Conservation (phyloP, 2,329 filamentous ascomycete genomes). For the Biscogniauxia sp. region DNA sequence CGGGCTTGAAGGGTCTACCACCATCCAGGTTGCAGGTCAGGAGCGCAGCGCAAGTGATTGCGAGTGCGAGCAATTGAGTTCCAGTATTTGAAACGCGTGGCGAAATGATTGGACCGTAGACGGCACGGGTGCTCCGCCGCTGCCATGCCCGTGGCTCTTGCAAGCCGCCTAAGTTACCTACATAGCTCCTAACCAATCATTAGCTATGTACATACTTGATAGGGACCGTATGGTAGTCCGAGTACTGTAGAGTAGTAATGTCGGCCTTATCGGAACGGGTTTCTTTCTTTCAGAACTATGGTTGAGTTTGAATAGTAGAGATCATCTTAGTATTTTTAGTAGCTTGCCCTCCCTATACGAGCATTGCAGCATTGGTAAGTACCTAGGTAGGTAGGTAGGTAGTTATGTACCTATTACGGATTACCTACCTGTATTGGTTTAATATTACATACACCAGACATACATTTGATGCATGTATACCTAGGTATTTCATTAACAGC, state of each 20-base stretch:
- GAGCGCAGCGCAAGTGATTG: conserved; percentile 2
- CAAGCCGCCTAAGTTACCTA: no score
- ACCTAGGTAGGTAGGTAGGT: neutral
- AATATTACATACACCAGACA: no score
- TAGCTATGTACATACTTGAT: neutral
- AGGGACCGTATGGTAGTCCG: neutral
- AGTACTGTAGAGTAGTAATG: neutral
- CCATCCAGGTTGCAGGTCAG: no score
- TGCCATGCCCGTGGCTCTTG: neutral
- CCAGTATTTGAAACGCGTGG: conserved; percentile 13
- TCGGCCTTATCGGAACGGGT: neutral
- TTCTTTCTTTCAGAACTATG: no score
- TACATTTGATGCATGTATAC: no score
- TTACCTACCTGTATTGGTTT: no score
- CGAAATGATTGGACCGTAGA: conserved; percentile 17
- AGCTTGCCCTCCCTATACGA: no score
- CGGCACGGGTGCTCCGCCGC: neutral
- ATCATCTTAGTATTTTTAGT: neutral
- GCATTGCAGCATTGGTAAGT: neutral
- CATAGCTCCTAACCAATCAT: no score
- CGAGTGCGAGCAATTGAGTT: conserved; percentile 6
- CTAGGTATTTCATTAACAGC: no score
- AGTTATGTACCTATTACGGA: no score
- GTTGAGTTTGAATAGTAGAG: no score
- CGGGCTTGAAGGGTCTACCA: no score